A percentile compares a stretch with the other conserved stretches of the same genome.
phyloP scores from a whole-genome alignment of 202 grass and related monocot species.

The Zoysia matrella region DNA sequence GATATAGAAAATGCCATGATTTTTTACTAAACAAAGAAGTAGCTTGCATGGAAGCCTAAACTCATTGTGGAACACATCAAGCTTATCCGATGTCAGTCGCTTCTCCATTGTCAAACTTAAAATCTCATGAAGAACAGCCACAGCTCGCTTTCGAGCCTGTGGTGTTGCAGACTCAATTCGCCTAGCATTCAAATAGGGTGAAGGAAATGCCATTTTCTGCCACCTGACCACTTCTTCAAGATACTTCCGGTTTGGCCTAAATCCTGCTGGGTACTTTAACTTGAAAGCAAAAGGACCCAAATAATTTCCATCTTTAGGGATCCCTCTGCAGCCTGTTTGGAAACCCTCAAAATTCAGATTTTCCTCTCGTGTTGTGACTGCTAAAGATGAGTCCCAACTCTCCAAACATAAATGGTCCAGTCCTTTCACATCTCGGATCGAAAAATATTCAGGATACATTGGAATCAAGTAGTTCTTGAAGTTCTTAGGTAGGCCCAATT shows the following conservation, averaged over 20 bases:
- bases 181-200: constrained; percentile 81
- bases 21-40: constrained; percentile 84
- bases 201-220: constrained; percentile 95
- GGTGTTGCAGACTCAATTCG: constrained; percentile 64
- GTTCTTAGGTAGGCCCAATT: constrained; percentile 69
- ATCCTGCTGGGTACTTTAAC: constrained; percentile 79
- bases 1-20: constrained; percentile 94
- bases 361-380: constrained; percentile 75
- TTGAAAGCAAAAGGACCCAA: constrained; percentile 78
- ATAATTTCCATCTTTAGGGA: constrained; percentile 90
- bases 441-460: constrained; percentile 66
- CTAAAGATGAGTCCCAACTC: constrained; percentile 83
- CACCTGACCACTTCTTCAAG: constrained; percentile 79
- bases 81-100: constrained; percentile 83
- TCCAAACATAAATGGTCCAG: constrained; percentile 67
- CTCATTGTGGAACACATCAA: constrained; percentile 81
- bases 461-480: constrained; percentile 71
- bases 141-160: constrained; percentile 75
- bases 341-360: constrained; percentile 60
- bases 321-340: constrained; percentile 47
- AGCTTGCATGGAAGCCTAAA: constrained; percentile 69
- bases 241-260: constrained; percentile 85
- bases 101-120: constrained; percentile 86
- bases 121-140: constrained; percentile 80
- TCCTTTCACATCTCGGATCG: constrained; percentile 57